A percentile compares a stretch with the other conserved stretches of the same genome.
Evolutionary conservation across 2,329 filamentous ascomycete genomes (phyloP).

Genomic region (Onygenales sp.): DNA sequence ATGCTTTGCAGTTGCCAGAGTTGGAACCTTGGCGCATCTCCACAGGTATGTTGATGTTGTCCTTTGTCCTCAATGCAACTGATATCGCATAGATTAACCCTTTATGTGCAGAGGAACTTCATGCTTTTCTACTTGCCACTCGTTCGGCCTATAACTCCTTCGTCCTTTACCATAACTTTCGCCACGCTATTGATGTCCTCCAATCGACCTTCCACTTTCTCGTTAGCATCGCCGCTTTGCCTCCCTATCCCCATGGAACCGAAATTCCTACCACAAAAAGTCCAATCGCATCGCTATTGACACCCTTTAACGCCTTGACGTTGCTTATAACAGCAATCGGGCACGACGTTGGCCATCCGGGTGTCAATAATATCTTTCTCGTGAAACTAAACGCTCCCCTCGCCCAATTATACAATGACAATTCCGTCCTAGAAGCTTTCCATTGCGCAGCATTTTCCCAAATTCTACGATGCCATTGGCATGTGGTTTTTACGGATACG

Average conservation of each 20-base stretch:
- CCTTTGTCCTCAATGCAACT: constrained; percentile 11
- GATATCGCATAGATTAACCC: constrained; percentile 1
- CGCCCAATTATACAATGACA: constrained; percentile 93
- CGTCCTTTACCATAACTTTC: constrained; percentile 96
- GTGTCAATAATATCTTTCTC: constrained; percentile 95
- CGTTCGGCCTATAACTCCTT: constrained; percentile 93
- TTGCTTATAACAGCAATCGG: constrained; percentile 93
- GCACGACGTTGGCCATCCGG: constrained; percentile 93
- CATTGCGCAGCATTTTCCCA: constrained; percentile 96
- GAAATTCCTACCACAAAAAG: constrained; percentile 36
- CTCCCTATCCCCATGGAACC: constrained; percentile 48
- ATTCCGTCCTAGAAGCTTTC: constrained; percentile 92
- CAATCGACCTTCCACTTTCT: constrained; percentile 90
- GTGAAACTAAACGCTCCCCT: constrained; percentile 85
- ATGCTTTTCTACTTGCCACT: constrained; percentile 77
- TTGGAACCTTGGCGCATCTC: constrained; percentile 71
- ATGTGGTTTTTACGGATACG: constrained; percentile 64
- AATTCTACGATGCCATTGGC: constrained; percentile 88
- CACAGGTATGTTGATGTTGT: constrained; percentile 48
- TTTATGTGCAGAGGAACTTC: constrained; percentile 57
- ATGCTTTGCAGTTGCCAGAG: constrained; percentile 73
- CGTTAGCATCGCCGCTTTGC: constrained; percentile 65
- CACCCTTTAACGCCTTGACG: constrained; percentile 78
- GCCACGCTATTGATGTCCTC: constrained; percentile 90
- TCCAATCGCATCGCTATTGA: constrained; percentile 64